phyloP scores from a whole-genome alignment of 2,329 filamentous ascomycete species.

The Verticillium nubilum region DNA sequence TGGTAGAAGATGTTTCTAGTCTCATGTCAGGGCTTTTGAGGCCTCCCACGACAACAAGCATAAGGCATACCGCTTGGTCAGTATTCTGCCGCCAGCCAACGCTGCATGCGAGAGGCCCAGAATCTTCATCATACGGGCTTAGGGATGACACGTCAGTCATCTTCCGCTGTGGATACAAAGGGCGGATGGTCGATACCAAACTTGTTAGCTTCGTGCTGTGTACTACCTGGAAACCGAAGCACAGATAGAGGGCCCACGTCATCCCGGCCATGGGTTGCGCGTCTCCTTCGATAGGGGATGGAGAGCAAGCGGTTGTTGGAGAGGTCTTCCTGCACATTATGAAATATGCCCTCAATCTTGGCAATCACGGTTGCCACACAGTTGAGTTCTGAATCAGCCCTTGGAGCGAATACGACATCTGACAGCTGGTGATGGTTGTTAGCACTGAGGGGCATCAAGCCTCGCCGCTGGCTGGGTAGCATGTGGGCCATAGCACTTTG shows the following conservation, averaged over 20 bases:
- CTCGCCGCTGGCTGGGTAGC: neutral
- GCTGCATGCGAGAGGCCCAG: constrained; percentile 56
- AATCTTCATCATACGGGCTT: constrained; percentile 53
- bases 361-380: constrained; percentile 30
- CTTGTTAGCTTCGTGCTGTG: constrained; percentile 39
- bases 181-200: no score
- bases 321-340: constrained; percentile 43
- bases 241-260: neutral
- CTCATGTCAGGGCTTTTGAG: neutral
- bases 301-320: constrained; percentile 35
- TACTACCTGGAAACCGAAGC: constrained; percentile 42
- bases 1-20: constrained; percentile 75
- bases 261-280: constrained; percentile 4
- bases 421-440: neutral
- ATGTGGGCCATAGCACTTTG: neutral
- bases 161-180: no score
- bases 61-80: constrained; percentile 54
- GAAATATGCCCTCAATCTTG: constrained; percentile 51
- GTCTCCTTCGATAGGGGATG: constrained; percentile 39
- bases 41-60: neutral
- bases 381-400: neutral
- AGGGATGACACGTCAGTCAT: neutral
- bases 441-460: neutral
- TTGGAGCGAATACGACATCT: neutral
- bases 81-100: constrained; percentile 44